phyloP scores from a whole-genome alignment of 2,329 filamentous ascomycete species.

The Pseudogymnoascus sp. region DNA sequence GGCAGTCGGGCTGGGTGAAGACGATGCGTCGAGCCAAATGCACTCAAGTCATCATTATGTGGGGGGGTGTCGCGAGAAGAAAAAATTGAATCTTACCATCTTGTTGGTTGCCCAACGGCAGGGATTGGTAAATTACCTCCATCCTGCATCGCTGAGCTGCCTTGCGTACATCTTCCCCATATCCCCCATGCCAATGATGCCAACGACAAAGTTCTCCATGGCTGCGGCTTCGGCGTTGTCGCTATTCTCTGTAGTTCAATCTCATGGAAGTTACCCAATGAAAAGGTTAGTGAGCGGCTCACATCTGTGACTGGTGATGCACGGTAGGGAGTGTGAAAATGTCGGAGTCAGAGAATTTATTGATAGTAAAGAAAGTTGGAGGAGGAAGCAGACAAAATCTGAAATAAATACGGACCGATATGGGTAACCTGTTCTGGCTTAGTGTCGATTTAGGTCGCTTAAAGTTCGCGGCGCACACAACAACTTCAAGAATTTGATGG shows the following conservation, averaged over 20 bases:
- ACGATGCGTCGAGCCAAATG: constrained; percentile 99
- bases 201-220: constrained; percentile 60
- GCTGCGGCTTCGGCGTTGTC: constrained; percentile 11
- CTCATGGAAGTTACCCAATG: constrained; percentile 6
- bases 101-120: constrained; percentile 24
- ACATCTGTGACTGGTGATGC: not conserved
- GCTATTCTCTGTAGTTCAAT: constrained; percentile 5
- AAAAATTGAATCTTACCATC: constrained; percentile 26
- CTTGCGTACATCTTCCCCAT: constrained; percentile 99
- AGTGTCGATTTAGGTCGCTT: constrained; percentile 1
- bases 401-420: constrained; percentile 9
- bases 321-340: not conserved
- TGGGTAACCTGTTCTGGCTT: not conserved
- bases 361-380: constrained; percentile 4
- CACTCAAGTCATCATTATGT: constrained; percentile 98
- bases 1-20: constrained; percentile 55
- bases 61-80: constrained; percentile 8
- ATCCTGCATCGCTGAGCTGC: constrained; percentile 81
- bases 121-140: constrained; percentile 65
- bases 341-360: constrained; percentile 1
- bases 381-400: constrained; percentile 3
- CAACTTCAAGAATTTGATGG: constrained; percentile 8
- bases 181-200: constrained; percentile 97
- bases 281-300: constrained; percentile 6
- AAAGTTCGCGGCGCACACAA: constrained; percentile 10